phyloP scores from a whole-genome alignment of 2,329 filamentous ascomycete genomes.

The Alternaria sp. region DNA sequence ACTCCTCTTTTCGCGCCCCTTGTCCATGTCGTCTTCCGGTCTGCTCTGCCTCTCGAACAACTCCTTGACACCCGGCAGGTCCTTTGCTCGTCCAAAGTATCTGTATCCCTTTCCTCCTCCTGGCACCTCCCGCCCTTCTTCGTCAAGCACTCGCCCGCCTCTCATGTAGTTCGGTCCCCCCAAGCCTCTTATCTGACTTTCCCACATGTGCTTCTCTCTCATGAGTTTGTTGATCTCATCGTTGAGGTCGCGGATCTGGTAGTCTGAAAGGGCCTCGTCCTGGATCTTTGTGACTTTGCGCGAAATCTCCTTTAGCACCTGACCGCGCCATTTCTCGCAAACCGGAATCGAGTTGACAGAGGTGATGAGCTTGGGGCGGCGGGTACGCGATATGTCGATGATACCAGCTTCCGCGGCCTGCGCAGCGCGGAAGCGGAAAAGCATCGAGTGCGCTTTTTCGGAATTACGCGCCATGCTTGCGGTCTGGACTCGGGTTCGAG shows the following conservation, averaged over 20 bases:
- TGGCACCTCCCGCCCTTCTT: conserved; percentile 62
- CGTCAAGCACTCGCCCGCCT: conserved; percentile 61
- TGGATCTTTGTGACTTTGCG: conserved; percentile 98
- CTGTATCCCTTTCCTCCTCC: conserved; percentile 86
- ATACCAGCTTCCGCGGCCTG: conserved; percentile 96
- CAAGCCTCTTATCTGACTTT: conserved; percentile 91
- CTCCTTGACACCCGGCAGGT: conserved; percentile 94
- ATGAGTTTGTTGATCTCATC: conserved; percentile 99
- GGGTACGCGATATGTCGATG: conserved; percentile 87
- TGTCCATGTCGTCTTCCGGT: conserved; percentile 58
- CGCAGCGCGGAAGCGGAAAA: conserved; percentile 98
- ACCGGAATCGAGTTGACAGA: conserved; percentile 80
- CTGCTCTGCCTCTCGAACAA: conserved; percentile 56
- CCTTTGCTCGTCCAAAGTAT: conserved; percentile 81
- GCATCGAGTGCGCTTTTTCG: conserved; percentile 99
- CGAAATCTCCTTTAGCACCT: conserved; percentile 95
- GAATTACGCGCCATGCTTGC: conserved; percentile 80
- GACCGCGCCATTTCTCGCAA: conserved; percentile 98
- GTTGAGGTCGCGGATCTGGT: conserved; percentile 96
- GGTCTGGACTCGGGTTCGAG: conserved; percentile 11
- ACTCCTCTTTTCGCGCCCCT: conserved; percentile 70
- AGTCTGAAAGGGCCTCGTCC: conserved; percentile 88
- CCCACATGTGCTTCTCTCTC: conserved; percentile 99
- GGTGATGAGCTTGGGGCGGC: conserved; percentile 89
- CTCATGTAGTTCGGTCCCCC: conserved; percentile 99